Base-by-base conservation (phyloP, 2,329 filamentous ascomycete genomes). In the Cercospora zeae-maydis region DNA sequence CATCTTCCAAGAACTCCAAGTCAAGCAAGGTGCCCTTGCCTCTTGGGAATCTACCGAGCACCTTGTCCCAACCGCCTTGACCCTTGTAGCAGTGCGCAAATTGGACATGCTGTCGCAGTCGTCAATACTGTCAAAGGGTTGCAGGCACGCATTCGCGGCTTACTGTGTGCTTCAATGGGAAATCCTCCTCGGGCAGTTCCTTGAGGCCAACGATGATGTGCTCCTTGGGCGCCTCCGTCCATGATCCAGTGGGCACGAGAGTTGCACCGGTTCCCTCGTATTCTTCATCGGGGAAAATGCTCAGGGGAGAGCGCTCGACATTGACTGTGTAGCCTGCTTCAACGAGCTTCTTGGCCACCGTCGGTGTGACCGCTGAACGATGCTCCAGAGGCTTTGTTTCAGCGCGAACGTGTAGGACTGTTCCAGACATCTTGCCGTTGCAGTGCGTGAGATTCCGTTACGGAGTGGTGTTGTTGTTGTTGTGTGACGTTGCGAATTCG, bases 1-100 rank as follows among this genome's bases (percentile, higher is more conserved):
- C 71, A 69, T 96, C 89, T 39, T 86, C 84, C 37, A 97, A 82
- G 75, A 96, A 97, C 75, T 96, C 93, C 37, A 97, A 84, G 72
- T 97, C 93, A 63, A 92, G 85, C 13, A 97, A 85, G 0, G 85
- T 88, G 69, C 91, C 91, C 59, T 87, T 86, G 62, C 91, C 92
- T 24, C 86, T 84, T 30, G 89, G 84, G 76, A 92, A 97, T 61
- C 93, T 84, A 62, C 86, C 83, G n/a, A 96, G 85, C 5, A 92
- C 90, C 45, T 85, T 83, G 62, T 91, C 86, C 91, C 91, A 96
- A 30, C 88, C 89, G 30, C 79, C 85, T 78, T 95, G 91, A 69
- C 69, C 69, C 67, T 77, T 77, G 69, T 76, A 77, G 70, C 74
- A 76, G 55, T 77, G 75, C 21, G 75, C 75, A 63, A 77, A 77